Percentiles rank a stretch among this genome's conserved stretches.
Conservation (phyloP, 164 flowering plant genomes). For the Saururus chinensis region DNA sequence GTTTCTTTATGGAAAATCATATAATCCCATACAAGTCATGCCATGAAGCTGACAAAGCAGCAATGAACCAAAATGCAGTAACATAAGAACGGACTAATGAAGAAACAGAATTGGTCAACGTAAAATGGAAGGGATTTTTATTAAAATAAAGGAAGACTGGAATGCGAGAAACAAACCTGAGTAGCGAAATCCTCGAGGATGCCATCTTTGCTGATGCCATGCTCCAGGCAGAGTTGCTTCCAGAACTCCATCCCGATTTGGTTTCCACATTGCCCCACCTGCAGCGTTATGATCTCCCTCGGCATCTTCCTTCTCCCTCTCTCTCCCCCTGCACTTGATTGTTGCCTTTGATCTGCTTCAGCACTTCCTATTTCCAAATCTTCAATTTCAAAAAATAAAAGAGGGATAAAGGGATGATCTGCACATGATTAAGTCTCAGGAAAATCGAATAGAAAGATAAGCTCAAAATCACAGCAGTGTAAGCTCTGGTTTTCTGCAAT, state of each 20-base stretch:
- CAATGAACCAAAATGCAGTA: background rate
- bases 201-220: constrained; percentile 95
- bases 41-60: too few relatives aligned
- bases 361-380: too few relatives aligned
- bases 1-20: too few relatives aligned
- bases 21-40: too few relatives aligned
- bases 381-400: too few relatives aligned
- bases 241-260: constrained; percentile 99
- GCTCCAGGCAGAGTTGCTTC: constrained; percentile 99
- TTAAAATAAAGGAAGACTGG: background rate
- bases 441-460: too few relatives aligned
- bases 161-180: constrained; percentile 37
- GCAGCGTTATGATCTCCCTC: constrained; percentile 90
- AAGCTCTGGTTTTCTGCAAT: too few relatives aligned
- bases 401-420: too few relatives aligned
- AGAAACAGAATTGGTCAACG: background rate
- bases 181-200: constrained; percentile 98
- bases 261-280: constrained; percentile 99
- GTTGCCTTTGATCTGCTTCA: too few relatives aligned
- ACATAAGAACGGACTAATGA: background rate
- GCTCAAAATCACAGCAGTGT: too few relatives aligned
- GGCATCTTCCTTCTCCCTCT: constrained; percentile 39
- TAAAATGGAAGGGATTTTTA: background rate
- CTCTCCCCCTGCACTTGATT: background rate
- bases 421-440: too few relatives aligned